A percentile compares a stretch with the other conserved stretches of the same genome.
Evolutionary conservation across 73 alveolate genomes (phyloP).

Genomic region (Breviolum minutum): DNA sequence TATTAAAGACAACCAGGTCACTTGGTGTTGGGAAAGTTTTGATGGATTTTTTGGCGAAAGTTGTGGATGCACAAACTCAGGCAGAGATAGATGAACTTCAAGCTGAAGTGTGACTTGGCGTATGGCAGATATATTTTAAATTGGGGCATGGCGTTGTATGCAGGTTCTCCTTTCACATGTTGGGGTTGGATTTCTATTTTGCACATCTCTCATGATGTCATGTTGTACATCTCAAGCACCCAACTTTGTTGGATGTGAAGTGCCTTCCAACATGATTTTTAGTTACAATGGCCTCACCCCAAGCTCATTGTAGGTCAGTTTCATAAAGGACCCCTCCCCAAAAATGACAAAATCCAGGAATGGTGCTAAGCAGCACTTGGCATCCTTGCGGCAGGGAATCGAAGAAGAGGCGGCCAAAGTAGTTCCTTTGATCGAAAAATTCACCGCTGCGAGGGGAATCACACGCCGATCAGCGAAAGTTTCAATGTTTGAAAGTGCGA

Average conservation of each 20-base stretch:
- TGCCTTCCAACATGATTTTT: background rate
- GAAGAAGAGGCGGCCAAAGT: constrained; percentile 55
- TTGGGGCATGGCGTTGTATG: no score
- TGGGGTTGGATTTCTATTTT: no score
- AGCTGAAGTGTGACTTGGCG: constrained; percentile 46
- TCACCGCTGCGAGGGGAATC: background rate
- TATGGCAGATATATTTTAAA: no score
- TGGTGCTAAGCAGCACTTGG: constrained; percentile 28
- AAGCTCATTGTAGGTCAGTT: background rate
- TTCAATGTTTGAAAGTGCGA: no score
- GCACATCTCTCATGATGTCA: no score
- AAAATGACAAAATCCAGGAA: background rate
- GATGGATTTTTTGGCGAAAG: background rate
- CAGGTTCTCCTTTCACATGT: no score
- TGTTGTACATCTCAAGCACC: background rate
- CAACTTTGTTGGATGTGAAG: background rate
- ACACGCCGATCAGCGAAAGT: background rate
- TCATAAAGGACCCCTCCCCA: background rate
- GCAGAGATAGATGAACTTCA: constrained; percentile 37
- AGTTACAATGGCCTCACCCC: background rate
- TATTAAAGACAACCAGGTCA: constrained; percentile 16
- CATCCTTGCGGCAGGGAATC: background rate
- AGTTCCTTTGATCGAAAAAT: background rate
- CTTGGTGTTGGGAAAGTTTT: background rate
- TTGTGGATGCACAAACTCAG: background rate